These are phyloP conservation scores for Ogataea hybrid DNA, from an alignment of 1,139 yeast genomes.

Conservation along the genomic window DNA sequence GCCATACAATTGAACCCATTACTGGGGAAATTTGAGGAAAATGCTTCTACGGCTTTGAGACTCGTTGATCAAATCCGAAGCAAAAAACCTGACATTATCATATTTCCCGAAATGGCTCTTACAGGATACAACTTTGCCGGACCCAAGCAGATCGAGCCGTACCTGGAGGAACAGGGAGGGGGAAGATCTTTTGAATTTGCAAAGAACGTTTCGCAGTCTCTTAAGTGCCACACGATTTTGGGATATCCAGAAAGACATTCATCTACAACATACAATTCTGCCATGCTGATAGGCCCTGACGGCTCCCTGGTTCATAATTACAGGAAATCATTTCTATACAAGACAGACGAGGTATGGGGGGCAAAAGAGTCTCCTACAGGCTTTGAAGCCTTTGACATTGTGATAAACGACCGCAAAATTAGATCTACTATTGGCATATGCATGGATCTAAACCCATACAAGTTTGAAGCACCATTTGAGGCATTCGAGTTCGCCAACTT, in stretches of 20 bases:
- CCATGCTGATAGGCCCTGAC: constrained; percentile 55
- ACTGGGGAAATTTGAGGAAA: constrained; percentile 57
- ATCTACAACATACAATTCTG: constrained; percentile 62
- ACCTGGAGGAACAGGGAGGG: constrained; percentile 42
- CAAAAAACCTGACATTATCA: constrained; percentile 52
- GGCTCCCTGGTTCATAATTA: constrained; percentile 68
- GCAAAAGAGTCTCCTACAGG: constrained; percentile 65
- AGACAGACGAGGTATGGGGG: constrained; percentile 82
- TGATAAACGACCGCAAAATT: constrained; percentile 33
- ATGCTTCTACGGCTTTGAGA: constrained; percentile 46
- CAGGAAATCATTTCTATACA: constrained; percentile 74
- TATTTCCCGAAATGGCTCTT: constrained; percentile 81
- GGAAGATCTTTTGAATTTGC: constrained; percentile 57
- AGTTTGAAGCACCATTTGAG: constrained; percentile 76
- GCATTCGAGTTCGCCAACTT: constrained; percentile 67
- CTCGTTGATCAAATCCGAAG: constrained; percentile 32
- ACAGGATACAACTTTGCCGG: constrained; percentile 77
- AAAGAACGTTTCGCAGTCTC: constrained; percentile 44
- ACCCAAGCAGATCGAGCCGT: constrained; percentile 55
- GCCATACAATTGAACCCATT: constrained; percentile 67
- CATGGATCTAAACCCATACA: constrained; percentile 90
- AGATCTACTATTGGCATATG: constrained; percentile 77
- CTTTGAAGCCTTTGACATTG: constrained; percentile 44
- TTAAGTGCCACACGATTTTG: constrained; percentile 66
- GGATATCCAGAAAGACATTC: constrained; percentile 72